A percentile compares a stretch with the other conserved stretches of the same genome.
Conservation (phyloP, 805 yeast genomes). For the Wickerhamomyces hampshirensis region DNA sequence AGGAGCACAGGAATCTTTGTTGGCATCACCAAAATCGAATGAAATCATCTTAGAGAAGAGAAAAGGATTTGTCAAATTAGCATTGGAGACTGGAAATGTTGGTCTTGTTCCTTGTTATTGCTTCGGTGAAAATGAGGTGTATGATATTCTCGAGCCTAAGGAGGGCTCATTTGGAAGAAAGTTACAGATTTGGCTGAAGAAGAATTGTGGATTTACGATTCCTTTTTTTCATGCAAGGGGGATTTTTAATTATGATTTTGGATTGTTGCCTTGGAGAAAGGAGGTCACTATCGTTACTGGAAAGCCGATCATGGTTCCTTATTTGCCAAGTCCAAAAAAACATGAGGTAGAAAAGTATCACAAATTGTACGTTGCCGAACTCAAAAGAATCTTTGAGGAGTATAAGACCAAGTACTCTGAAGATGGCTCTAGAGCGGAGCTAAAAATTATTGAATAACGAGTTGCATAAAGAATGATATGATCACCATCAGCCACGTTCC, state of each 20-base stretch:
- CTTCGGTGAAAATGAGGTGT: conserved; percentile 82
- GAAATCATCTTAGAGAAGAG: conserved; percentile 72
- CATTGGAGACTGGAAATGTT: conserved; percentile 73
- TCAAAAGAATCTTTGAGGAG: conserved; percentile 59
- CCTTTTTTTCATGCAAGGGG: conserved; percentile 94
- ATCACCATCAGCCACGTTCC: too few relatives aligned
- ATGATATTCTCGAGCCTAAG: conserved; percentile 43
- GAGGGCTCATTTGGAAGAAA: conserved; percentile 42
- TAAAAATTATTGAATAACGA: conserved; percentile 21
- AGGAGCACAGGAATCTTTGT: conserved; percentile 87
- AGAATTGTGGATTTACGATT: conserved; percentile 71
- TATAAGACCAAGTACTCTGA: conserved; percentile 48
- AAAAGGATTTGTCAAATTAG: conserved; percentile 85
- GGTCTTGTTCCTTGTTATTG: conserved; percentile 82
- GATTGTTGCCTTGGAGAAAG: conserved; percentile 79
- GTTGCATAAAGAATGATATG: too few relatives aligned
- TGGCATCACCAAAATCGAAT: conserved; percentile 53
- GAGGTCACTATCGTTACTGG: conserved; percentile 78
- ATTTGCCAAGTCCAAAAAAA: conserved; percentile 36
- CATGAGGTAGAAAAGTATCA: conserved; percentile 69
- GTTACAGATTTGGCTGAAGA: conserved; percentile 71
- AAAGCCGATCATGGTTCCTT: conserved; percentile 57
- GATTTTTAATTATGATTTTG: conserved; percentile 86
- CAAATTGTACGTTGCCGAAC: conserved; percentile 56
- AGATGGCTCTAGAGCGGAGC: conserved; percentile 8